Percentiles rank a stretch among this genome's conserved stretches.
Evolutionary conservation across 2,329 filamentous ascomycete species (phyloP).

Genomic region (Fusarium neocosmosporiellum): DNA sequence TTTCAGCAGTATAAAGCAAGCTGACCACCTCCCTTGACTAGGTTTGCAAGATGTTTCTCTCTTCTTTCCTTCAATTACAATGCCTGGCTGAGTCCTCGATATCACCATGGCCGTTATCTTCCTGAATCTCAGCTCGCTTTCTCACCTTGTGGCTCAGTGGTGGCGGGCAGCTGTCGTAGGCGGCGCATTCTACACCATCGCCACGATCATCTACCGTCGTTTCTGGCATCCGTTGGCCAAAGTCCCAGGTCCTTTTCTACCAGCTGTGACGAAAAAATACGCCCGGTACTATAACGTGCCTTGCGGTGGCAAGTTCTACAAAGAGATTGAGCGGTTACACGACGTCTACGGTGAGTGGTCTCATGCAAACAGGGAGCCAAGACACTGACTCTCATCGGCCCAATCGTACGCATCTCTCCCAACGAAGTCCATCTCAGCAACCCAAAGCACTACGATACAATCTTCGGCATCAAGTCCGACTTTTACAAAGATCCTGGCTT

Average conservation of each 20-base stretch:
- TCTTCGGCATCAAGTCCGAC: constrained; percentile 25
- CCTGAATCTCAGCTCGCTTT: background rate
- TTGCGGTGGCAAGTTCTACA: constrained; percentile 3
- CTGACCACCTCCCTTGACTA: background rate
- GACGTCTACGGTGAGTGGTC: constrained; percentile 5
- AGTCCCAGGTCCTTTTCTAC: constrained; percentile 12
- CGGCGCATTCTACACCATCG: constrained; percentile 2
- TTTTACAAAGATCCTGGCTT: constrained; percentile 20
- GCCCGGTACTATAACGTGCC: constrained; percentile 21
- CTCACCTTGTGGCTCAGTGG: background rate
- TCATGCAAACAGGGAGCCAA: background rate
- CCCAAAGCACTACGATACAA: constrained; percentile 28
- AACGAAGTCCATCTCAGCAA: constrained; percentile 32
- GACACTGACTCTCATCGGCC: constrained; percentile 2
- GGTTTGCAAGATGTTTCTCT: too few relatives aligned
- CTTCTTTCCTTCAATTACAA: background rate
- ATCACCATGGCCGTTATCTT: background rate
- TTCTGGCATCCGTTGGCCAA: constrained; percentile 16
- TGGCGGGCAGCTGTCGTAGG: constrained; percentile 1
- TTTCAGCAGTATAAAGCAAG: background rate
- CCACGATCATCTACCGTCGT: constrained; percentile 9
- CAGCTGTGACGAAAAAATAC: constrained; percentile 15
- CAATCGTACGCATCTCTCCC: constrained; percentile 32
- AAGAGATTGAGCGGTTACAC: constrained; percentile 22
- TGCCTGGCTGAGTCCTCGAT: background rate